Base-by-base conservation (phyloP, 163 green algal species). In the Chlamydomonas reinhardtii region DNA sequence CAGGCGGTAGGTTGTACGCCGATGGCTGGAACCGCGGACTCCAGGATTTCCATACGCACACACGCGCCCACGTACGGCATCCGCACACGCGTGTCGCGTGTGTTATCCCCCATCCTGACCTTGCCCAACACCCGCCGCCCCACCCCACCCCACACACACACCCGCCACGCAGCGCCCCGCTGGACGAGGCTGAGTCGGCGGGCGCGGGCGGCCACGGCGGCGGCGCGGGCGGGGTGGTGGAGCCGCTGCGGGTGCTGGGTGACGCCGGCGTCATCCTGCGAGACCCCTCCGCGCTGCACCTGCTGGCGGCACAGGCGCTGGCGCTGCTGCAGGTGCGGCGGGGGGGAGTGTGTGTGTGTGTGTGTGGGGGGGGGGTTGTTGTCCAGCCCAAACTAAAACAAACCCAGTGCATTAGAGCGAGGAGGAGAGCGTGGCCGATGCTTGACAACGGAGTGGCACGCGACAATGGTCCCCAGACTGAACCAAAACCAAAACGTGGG, bases 221-320 rank as follows among this genome's bases (percentile, higher is more conserved):
- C 54, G 79, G 79, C 69, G 84, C 89, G 32, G 90, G 89, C 62
- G 73, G 74, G 8, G 83, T 87, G 16, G 89, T 90, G 72, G 94
- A 95, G 76, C 91, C 93, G 2, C 64, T 88, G 32, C 71, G 88
- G 17, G 91, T 95, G 72, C 88, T 97, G 72, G 94, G 86, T 0
- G 94, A 96, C 37, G 90, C 91, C 4, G 95, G 89, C 71, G 95
- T 97, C 89, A 87, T 97, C 69, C 90, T 98, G 75, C 89, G 94
- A 0, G 95, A 98, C 86, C 95, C 94, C n/a, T 90, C 89, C 74
- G 90, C 92, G 69, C 88, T 97, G 70, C 91, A 96, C 90, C 86
- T 97, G 34, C 83, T 98, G 37, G 39, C 89, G n/a, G 83, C 86
- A 27, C 85, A 92, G 85, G 85, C 74, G 74, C 68, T 82, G 66